phyloP scores from a whole-genome alignment of 306 rosid species.

The Vigna unguiculata region DNA sequence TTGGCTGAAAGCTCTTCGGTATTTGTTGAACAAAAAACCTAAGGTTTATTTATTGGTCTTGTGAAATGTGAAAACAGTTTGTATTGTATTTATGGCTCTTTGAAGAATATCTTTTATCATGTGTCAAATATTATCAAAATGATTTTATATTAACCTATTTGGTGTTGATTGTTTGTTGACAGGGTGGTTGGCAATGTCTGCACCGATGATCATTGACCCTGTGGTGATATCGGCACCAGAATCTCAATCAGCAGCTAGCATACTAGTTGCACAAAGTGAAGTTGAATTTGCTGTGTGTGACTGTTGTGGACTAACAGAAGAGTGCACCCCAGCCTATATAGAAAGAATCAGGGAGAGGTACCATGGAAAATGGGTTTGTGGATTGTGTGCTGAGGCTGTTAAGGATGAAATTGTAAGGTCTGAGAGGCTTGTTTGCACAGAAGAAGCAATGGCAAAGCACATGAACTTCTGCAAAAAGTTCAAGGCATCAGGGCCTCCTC shows the following conservation, averaged over 20 bases:
- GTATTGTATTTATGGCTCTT: not conserved
- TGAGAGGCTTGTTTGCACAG: slow-evolving; percentile 72
- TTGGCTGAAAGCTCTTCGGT: slow-evolving; percentile 4
- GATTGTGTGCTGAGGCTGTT: slow-evolving; percentile 88
- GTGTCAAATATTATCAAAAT: not conserved
- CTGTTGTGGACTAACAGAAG: slow-evolving; percentile 92
- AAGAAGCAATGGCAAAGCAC: slow-evolving; percentile 84
- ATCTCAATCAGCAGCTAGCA: slow-evolving; percentile 57
- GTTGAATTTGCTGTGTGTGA: slow-evolving; percentile 84
- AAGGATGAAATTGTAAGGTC: slow-evolving; percentile 86
- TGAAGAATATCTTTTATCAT: not conserved
- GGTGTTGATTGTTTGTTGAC: slow-evolving; percentile 17
- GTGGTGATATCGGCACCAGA: slow-evolving; percentile 65
- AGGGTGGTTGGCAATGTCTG: slow-evolving; percentile 76
- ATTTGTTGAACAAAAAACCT: slow-evolving; percentile 4
- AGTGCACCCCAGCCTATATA: slow-evolving; percentile 88
- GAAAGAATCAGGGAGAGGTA: slow-evolving; percentile 73
- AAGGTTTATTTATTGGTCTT: slow-evolving; percentile 21
- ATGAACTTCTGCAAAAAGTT: slow-evolving; percentile 81
- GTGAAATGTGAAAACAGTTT: slow-evolving; percentile 11
- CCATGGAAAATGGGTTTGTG: slow-evolving; percentile 89
- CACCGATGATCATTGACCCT: slow-evolving; percentile 71
- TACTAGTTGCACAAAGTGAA: slow-evolving; percentile 56
- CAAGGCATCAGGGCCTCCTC: slow-evolving; percentile 73
- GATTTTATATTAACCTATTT: slow-evolving; percentile 19